Evolutionary conservation across 345 rosid genomes (phyloP), one percentile per base, ranked within the genome.

Genomic region (Pseudoturritis turrita): DNA sequence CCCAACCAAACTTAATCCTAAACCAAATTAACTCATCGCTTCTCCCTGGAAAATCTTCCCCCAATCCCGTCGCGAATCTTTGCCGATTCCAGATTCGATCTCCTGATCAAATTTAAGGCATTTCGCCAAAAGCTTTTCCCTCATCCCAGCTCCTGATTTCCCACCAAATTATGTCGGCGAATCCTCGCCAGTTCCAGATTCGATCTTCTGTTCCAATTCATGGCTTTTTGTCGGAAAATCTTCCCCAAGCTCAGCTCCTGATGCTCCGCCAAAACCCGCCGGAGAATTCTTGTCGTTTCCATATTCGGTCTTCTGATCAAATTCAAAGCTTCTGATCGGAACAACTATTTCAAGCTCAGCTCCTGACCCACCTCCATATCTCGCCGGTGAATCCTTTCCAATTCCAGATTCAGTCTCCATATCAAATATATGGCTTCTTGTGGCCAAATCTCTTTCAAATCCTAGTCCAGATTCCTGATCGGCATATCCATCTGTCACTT

Each of bases 401-500:
- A 21, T 14, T 2, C 8, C 57, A 35, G 57, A 45, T 7, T 60
- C 52, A 3, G 28, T 23, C 14, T 47, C 29, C 23, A 8, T 50
- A 49, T 69, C 56, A 57, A 13, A 4, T 3, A 23, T 21, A 2
- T 7, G 10, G 21, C 35, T 49, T 61, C 55, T 75, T 8, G 8
- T 23, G 52, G 65, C 23, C 0, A 52, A 33, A 4, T 62, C 70
- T 33, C 40, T 69, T 5, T 45, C 54, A 1, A 28, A 62, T 5
- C 40, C 72, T 28, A 7, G 46, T 29, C 58, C 60, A 37, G 71
- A 46, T 62, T 11, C 64, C 14, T 43, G 33, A 51, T 10, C 45
- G 18, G 39, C 22, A 29, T 50, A 35, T 12, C 72, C 82, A 15
- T 63, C 83, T 0, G 52, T 7, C 65, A 83, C 56, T 36, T 58